Evolutionary conservation across 2,329 filamentous ascomycete species (phyloP).

Genomic region (Epichloe uncinata): DNA sequence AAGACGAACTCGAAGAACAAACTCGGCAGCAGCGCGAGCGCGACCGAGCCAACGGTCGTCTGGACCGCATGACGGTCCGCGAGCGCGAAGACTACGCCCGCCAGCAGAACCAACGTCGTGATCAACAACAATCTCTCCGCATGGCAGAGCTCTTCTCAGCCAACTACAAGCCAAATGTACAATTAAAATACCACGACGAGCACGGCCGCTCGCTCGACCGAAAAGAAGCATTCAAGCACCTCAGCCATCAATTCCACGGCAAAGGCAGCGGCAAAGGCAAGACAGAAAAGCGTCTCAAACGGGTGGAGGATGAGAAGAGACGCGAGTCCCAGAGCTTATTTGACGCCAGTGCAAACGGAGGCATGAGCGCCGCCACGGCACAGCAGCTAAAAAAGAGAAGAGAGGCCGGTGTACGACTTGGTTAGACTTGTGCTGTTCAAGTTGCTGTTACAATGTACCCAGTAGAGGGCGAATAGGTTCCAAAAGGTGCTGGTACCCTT

Average conservation of each 20-base stretch:
- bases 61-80: slow-evolving; percentile 80
- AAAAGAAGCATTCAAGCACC: slow-evolving; percentile 96
- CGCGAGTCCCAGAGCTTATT: slow-evolving; percentile 54
- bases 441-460: not conserved
- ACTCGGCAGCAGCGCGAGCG: slow-evolving; percentile 73
- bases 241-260: slow-evolving; percentile 95
- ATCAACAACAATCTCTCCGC: slow-evolving; percentile 68
- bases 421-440: slow-evolving; percentile 19
- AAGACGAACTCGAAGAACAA: slow-evolving; percentile 66
- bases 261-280: slow-evolving; percentile 97
- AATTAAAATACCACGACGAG: slow-evolving; percentile 85
- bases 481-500: slow-evolving; percentile 20
- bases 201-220: slow-evolving; percentile 71
- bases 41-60: slow-evolving; percentile 68
- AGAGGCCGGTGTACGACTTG: slow-evolving; percentile 51
- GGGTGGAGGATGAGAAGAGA: slow-evolving; percentile 90
- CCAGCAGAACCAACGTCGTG: slow-evolving; percentile 76
- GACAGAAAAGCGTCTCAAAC: slow-evolving; percentile 94
- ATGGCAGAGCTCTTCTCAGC: slow-evolving; percentile 77
- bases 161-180: slow-evolving; percentile 80
- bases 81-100: slow-evolving; percentile 84
- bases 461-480: slow-evolving; percentile 2
- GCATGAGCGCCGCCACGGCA: slow-evolving; percentile 48
- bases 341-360: slow-evolving; percentile 48
- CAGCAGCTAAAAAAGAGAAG: slow-evolving; percentile 54